Conservation (phyloP, 345 rosid genomes). For the Syzygium aqueum region DNA sequence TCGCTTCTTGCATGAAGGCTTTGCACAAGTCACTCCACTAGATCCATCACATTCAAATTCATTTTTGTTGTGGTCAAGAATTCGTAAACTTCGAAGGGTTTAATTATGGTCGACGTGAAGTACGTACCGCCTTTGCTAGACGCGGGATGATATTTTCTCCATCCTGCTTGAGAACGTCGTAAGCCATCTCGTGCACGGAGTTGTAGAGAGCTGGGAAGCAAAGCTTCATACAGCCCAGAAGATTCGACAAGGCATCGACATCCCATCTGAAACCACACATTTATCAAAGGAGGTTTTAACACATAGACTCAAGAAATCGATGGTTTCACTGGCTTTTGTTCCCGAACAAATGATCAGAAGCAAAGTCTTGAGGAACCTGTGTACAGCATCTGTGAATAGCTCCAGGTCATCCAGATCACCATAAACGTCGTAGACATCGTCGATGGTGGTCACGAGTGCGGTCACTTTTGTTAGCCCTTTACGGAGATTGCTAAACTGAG, state of each 20-base stretch:
- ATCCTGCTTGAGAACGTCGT: conserved; percentile 20
- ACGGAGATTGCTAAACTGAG: conserved; percentile 13
- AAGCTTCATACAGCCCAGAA: conserved; percentile 37
- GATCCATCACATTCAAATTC: not conserved
- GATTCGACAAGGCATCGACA: conserved; percentile 9
- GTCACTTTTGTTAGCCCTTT: conserved; percentile 24
- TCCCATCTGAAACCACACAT: conserved; percentile 30
- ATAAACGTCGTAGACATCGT: conserved; percentile 34
- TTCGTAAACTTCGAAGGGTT: not conserved
- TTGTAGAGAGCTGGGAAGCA: conserved; percentile 29
- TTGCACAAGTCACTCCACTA: conserved; percentile 42
- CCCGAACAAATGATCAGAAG: not conserved
- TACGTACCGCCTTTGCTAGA: conserved; percentile 19
- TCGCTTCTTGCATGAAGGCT: conserved; percentile 31
- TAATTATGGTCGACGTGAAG: not conserved
- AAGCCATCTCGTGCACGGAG: conserved; percentile 29
- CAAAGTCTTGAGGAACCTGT: conserved; percentile 8
- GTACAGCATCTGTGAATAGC: conserved; percentile 24
- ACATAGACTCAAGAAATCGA: not conserved
- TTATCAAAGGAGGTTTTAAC: not conserved
- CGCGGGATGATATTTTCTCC: conserved; percentile 13
- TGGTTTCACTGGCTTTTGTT: not conserved
- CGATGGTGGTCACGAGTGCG: conserved; percentile 18
- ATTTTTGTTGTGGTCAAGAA: not conserved
- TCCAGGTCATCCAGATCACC: conserved; percentile 27